Conservation (phyloP, 2,329 filamentous ascomycete genomes). For the Chrysosporium keratinophilum region DNA sequence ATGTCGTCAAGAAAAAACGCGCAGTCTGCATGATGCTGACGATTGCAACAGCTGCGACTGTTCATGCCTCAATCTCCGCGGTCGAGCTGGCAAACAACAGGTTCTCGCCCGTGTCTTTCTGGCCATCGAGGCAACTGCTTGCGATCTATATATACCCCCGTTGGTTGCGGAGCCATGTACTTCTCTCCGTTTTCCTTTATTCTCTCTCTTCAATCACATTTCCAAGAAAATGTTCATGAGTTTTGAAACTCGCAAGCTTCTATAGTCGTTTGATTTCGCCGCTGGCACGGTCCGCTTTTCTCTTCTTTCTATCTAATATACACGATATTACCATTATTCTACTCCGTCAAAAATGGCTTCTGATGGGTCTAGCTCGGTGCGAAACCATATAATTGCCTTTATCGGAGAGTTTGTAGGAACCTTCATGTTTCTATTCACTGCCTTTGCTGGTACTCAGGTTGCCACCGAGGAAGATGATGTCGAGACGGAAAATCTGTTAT, state of each 20-base stretch:
- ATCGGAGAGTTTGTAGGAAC: constrained; percentile 46
- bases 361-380: constrained; percentile 16
- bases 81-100: not conserved
- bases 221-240: not conserved
- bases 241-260: constrained; percentile 6
- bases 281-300: not conserved
- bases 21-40: not conserved
- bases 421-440: constrained; percentile 42
- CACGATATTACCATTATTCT: not conserved
- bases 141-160: not conserved
- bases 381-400: constrained; percentile 40
- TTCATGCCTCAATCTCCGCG: not conserved
- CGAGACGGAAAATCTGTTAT: constrained; percentile 25
- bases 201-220: not conserved
- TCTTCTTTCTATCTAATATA: not conserved
- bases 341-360: not conserved
- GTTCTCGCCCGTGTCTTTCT: not conserved
- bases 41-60: not conserved
- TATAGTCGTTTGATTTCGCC: not conserved
- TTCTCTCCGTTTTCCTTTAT: not conserved
- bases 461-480: constrained; percentile 30
- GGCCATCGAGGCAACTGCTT: not conserved
- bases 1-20: not conserved
- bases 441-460: constrained; percentile 40
- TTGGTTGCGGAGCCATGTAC: not conserved